Evolutionary conservation across 2,329 filamentous ascomycete genomes (phyloP), one percentile per base, ranked within the genome.

Genomic region (Xylaria sp.): DNA sequence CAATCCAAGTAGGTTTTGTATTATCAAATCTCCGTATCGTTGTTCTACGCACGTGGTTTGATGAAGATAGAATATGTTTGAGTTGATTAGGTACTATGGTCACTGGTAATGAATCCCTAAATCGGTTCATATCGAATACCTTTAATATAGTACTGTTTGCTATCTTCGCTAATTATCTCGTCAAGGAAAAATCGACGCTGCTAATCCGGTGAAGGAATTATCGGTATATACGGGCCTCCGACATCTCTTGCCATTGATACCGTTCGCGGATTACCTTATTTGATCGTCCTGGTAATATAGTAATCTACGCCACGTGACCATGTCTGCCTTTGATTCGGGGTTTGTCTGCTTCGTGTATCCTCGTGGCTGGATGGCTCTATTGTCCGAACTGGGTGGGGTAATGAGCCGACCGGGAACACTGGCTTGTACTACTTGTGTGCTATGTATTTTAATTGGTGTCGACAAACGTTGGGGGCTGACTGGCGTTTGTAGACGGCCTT

Each of bases 381-480:
- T 29, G n/a, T 22, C 7, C 15, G 11, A 17, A 25, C 45, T 15
- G 9, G 11, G 45, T n/a, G 45, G 45, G 45, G 29, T 45, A 45
- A 20, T 9, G 6, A 22, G 17, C n/a, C 6, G 5, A 17, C 13
- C 3, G 5, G 20, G 33, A 39, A 44, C 36, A 13, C 45, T 60
- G 45, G 45, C 20, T 11, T n/a, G 50, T 36, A 13, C 10, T 31
- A 36, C 50, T 13, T 53, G 13, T 11, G 15, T 3, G 45, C 27
- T 29, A 20, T 13, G 15, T 20, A 20, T 59, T 33, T 20, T 33
- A 42, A 65, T 49, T 50, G 63, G 63, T 17, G 42, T 44, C 15
- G 22, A 29, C 20, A 47, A 39, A 39, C 2, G 38, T 64, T 65
- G 53, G 57, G 57, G 61, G 61, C 53, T 36, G 55, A 55, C 49